Evolutionary conservation across 2,329 filamentous ascomycete genomes (phyloP), one percentile per base, ranked within the genome.

Genomic region (Aplosporella prunicola): DNA sequence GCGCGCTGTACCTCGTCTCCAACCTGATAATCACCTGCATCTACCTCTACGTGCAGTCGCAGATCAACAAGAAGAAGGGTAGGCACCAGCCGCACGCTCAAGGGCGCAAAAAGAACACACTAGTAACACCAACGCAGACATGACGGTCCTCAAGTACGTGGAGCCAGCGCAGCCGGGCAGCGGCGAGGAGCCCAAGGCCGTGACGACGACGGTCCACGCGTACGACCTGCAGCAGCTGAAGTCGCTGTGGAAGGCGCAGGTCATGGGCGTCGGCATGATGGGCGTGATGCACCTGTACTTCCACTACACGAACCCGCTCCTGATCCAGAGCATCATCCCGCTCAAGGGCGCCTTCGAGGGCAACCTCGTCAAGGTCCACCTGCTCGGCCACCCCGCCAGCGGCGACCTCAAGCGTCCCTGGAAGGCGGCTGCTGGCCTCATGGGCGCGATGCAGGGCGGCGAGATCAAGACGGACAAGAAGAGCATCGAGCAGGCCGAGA

Each of bases 191-290:
- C 80, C 83, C 60, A 95, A 95, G 68, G 84, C 93, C 52, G 82
- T 96, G 52, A 95, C 89, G 41, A 98, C 91, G 45, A 98, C 91
- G 45, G 76, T 95, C 62, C 82, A 93, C 69, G 87, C 88, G 56
- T 98, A 98, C 74, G 91, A 98, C 64, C 72, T 78, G 54, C 68
- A 74, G 52, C 89, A 96, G 70, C 74, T 96, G 58, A 82, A 82
- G 67, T 71, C 76, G 47, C 74, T 86, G 48, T 85, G 89, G 74
- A 91, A 91, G 64, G 76, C 80, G 47, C 89, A 96, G 69, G 68
- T 93, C 55, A 96, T 94, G 84, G 91, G 91, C 43, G 72, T 98
- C 42, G 88, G 76, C 62, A 98, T 98, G 88, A 96, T 98, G 89
- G 78, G 66, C 45, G 84, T 95, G 57, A 96, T 98, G 89, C 91